phyloP scores from a whole-genome alignment of 495 filamentous ascomycete species.

The Tuber borchii region DNA sequence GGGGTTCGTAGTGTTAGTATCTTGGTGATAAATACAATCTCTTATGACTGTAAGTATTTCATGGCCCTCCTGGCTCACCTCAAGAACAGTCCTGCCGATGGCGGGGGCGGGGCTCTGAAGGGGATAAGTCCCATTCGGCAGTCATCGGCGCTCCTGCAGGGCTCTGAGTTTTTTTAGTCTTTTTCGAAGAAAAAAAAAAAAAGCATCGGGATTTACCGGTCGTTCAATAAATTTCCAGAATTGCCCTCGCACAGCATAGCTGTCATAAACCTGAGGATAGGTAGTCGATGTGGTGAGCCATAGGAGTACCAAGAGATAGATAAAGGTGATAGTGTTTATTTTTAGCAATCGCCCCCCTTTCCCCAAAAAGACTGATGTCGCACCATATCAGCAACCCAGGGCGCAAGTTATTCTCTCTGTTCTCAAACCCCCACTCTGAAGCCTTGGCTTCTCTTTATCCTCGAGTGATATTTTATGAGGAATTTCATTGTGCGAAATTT shows the following conservation, averaged over 20 bases:
- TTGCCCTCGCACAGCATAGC: neutral
- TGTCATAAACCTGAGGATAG: neutral
- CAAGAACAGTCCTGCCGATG: neutral
- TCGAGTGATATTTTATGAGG: neutral
- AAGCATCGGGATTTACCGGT: neutral
- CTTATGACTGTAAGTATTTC: neutral
- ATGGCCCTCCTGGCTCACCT: neutral
- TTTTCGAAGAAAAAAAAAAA: neutral
- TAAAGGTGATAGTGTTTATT: neutral
- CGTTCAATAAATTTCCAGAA: neutral
- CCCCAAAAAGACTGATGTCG: neutral
- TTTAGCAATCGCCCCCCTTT: neutral
- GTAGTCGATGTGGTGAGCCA: neutral
- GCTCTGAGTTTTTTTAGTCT: neutral
- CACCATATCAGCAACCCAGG: neutral
- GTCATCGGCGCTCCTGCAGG: neutral
- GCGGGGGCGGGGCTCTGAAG: neutral
- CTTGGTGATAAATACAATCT: neutral
- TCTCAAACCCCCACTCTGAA: neutral
- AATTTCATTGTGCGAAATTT: neutral
- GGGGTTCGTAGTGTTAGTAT: neutral
- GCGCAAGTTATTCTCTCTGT: neutral
- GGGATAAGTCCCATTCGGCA: neutral
- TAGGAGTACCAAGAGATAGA: neutral
- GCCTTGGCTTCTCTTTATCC: neutral